Evolutionary conservation across 2,329 filamentous ascomycete genomes (phyloP).

Genomic region (Fusarium luffae): DNA sequence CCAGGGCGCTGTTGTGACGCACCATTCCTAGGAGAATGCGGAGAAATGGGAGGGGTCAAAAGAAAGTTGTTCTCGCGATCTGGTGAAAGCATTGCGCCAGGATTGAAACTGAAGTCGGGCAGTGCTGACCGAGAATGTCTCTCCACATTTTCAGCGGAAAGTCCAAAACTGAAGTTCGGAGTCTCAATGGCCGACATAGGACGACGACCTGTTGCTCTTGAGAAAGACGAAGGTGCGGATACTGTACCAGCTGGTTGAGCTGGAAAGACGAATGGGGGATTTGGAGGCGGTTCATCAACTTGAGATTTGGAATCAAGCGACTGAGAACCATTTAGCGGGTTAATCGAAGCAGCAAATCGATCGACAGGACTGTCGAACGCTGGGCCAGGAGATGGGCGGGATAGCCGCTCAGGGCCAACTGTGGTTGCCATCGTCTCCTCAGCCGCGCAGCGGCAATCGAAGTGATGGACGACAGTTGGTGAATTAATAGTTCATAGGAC

Average conservation of each 20-base stretch:
- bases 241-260: conserved; percentile 57
- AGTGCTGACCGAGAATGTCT: conserved; percentile 52
- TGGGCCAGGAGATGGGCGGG: conserved; percentile 45
- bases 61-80: conserved; percentile 52
- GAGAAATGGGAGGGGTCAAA: conserved; percentile 67
- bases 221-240: conserved; percentile 60
- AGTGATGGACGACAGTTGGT: conserved; percentile 54
- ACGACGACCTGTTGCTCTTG: conserved; percentile 61
- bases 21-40: conserved; percentile 59
- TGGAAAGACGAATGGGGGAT: conserved; percentile 74
- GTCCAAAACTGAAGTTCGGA: conserved; percentile 48
- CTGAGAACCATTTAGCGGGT: conserved; percentile 28
- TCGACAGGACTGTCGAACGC: conserved; percentile 43
- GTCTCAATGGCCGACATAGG: conserved; percentile 65
- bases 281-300: conserved; percentile 60
- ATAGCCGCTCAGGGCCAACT: conserved; percentile 52
- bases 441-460: conserved; percentile 63
- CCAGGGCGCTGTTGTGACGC: conserved; percentile 68
- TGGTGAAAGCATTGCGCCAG: conserved; percentile 59
- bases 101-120: conserved; percentile 68
- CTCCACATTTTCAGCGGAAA: conserved; percentile 47
- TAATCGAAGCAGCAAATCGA: conserved; percentile 40
- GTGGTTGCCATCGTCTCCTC: conserved; percentile 57
- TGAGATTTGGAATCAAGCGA: conserved; percentile 28
- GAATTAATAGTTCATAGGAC: conserved; percentile 55